Evolutionary conservation across 176 grass and related monocot genomes (phyloP).

Genomic region (Chloris gayana): DNA sequence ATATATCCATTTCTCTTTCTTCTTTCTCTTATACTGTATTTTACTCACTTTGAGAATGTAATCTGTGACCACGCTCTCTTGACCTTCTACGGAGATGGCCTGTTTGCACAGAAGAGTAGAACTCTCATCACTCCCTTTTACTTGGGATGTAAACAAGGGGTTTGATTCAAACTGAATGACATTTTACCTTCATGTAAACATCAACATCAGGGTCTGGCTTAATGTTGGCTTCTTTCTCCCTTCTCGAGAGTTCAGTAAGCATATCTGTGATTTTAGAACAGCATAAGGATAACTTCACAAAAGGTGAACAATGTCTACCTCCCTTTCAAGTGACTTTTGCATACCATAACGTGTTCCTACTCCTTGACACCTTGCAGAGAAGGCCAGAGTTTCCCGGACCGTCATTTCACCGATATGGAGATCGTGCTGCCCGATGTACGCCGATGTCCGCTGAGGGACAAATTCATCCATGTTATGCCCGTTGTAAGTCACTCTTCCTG

Average conservation of each 20-base stretch:
- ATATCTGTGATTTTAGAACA: constrained; percentile 66
- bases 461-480: constrained; percentile 95
- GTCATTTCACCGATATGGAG: constrained; percentile 91
- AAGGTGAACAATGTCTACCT: background rate
- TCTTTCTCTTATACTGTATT: background rate
- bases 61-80: constrained; percentile 89
- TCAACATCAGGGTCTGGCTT: constrained; percentile 93
- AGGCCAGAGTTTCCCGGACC: constrained; percentile 76
- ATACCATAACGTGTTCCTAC: constrained; percentile 94
- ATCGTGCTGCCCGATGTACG: constrained; percentile 88
- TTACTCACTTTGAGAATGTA: constrained; percentile 87
- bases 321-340: background rate
- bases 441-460: constrained; percentile 82
- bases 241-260: constrained; percentile 86
- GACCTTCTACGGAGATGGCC: constrained; percentile 94
- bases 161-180: background rate
- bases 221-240: constrained; percentile 89
- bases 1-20: background rate
- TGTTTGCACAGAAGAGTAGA: constrained; percentile 34
- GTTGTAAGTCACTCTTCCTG: constrained; percentile 81
- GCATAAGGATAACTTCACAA: constrained; percentile 13
- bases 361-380: constrained; percentile 90
- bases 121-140: constrained; percentile 3
- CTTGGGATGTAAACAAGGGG: background rate
- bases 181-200: constrained; percentile 86